Evolutionary conservation across 2,329 filamentous ascomycete species (phyloP), one percentile per base, ranked within the genome.

Genomic region (Huntiella bhutanensis): DNA sequence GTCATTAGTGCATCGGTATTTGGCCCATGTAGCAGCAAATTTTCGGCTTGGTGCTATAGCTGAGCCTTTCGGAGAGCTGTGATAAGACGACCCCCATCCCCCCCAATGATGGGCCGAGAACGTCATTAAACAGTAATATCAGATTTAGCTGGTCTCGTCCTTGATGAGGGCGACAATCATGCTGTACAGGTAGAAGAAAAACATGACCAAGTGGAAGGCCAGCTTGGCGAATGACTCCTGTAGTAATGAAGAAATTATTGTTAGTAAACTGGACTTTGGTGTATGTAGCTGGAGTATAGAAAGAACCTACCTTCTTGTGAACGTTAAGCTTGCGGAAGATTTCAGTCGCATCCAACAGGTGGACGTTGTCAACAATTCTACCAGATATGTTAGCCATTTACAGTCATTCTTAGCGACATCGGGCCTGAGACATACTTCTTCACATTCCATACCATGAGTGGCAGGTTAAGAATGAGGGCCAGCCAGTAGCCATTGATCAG

Each of bases 141-240:
- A 28, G 32, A 16, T 49, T 79, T 80, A 93, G 65, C 86, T 75
- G 51, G 82, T 76, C 68, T 98, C 91, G 64, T 96, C 91, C 59
- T 82, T 80, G 70, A 98, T 98, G 52, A 98, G 74, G 54, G 91
- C 88, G 53, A 95, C 88, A 56, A 91, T 91, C 83, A 91, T 92
- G 79, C 83, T 92, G 75, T 94, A 94, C 48, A 98, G 81, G 69
- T 98, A 98, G 76, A 96, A 98, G 78, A 98, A 98, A 76, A 98
- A 98, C 86, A 98, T 95, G 67, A 98, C 64, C 51, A 98, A 71
- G 65, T 98, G 91, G 73, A 98, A 98, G 48, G 88, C 91, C 38
- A 98, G 83, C 70, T 98, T 98, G 69, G 91, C 80, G 64, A 98
- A 98, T 0, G 91, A 96, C 76, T 98, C 91, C 87, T 94, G 32